Evolutionary conservation across 257 asterid genomes (phyloP), one percentile per base, ranked within the genome.

Genomic region (Penstemon davidsonii): DNA sequence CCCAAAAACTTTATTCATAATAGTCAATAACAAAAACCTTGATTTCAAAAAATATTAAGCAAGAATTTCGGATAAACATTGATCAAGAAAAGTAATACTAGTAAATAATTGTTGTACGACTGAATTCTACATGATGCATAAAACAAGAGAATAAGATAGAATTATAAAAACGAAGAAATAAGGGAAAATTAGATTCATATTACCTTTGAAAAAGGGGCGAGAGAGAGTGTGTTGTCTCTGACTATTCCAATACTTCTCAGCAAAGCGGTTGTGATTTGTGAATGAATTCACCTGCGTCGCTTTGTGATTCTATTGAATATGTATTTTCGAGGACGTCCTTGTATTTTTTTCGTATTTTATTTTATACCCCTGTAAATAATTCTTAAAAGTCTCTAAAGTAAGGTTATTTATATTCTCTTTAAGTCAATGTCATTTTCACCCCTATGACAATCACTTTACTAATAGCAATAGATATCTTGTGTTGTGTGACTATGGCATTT

Each of bases 1-100:
- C 67, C 72, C 64, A 60, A 73, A 41, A 43, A 52, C 42, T 12
- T 13, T 64, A 7, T 61, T 41, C 67, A 41, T 67, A 71, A 74
- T 55, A 64, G 5, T 39, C 4, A 61, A 11, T 39, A 59, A 51
- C 53, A 69, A 41, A 52, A 0, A 33, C 54, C 18, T 39, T 50
- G 40, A 76, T 50, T 47, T 49, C 51, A 55, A 39, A 7, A 61
- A 45, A 18, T 52, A 59, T 15, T n/a, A n/a, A 61, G 18, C 45
- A 51, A 51, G 4, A 59, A 51, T 15, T n/a, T 13, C 36, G 19
- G 11, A 72, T n/a, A 67, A 74, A 45, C 52, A 54, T 8, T 45
- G 46, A 75, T 56, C 64, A 69, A 55, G 11, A 60, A 8, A 33
- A 37, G 19, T 5, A 55, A 46, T 3, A 46, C 11, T 5, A 0